Base-by-base conservation (phyloP, 2,329 filamentous ascomycete genomes). In the Fusarium guadeloupense region DNA sequence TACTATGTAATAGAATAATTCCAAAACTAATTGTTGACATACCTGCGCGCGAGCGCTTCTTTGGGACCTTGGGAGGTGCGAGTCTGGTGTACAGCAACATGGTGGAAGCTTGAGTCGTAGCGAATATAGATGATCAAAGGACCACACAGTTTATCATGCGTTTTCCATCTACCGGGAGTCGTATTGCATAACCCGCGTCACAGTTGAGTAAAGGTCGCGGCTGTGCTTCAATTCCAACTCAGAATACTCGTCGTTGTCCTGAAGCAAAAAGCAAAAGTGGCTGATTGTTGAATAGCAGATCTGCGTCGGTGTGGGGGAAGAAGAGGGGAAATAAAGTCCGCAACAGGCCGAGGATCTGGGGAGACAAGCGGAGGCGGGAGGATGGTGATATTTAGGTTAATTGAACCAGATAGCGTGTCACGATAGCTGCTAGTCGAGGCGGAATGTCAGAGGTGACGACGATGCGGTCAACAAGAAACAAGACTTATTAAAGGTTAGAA, bases 81-180 rank as follows among this genome's bases (percentile, higher is more conserved):
- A 82, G 73, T 71, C 78, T 80, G n/a, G 83, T 85, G 69, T 85
- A 87, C 38, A 87, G 72, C 66, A 87, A 74, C 85, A 87, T 86
- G 38, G 45, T 68, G 45, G 44, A 43, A 21, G 33, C 35, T 56
- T 30, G 5, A 25, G 23, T 25, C 6, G 12, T 30, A 59, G 64
- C 57, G 66, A 71, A 37, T 55, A 50, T 47, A 64, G 45, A 64
- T 52, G 54, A 62, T 69, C 64, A 54, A 64, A 64, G 47, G 57
- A 64, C 49, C 57, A 59, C 38, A 56, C 26, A 54, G 33, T 56
- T 47, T 59, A 62, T 69, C 54, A 69, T 53, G 48, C 56, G 54
- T 54, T 53, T 58, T 57, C 65, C 60, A 57, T 67, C 51, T 50
- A 54, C 49, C 40, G 45, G 46, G 25, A 35, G 38, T 38, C 30